Evolutionary conservation across 2,329 filamentous ascomycete species (phyloP), one percentile per base, ranked within the genome.

Genomic region (Fusarium chaquense): DNA sequence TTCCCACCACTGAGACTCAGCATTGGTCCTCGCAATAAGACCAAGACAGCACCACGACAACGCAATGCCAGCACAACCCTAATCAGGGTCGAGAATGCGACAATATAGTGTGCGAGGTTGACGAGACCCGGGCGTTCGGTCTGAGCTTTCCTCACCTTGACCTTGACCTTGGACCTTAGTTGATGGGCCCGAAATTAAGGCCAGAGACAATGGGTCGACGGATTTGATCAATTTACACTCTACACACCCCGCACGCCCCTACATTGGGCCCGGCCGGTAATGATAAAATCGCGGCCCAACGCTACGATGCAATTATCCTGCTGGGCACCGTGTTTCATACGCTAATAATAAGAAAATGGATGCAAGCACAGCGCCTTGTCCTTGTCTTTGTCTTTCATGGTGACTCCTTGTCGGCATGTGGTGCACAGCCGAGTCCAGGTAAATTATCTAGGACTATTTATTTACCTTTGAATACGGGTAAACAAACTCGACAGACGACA

Each of bases 281-380:
- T 74, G 69, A 69, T 61, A 62, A 73, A 70, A 69, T 74, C 62
- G 67, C 70, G 70, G 70, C 72, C 72, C 72, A 74, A 74, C 72
- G 60, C 58, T 47, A 69, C 64, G 54, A 70, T 50, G 59, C 60
- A 65, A 73, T 73, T 64, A 60, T 63, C 65, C 58, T 73, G 70
- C 65, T 71, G 62, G 62, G 67, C 72, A 72, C 67, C 72, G 69
- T 73, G 71, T 73, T 74, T 73, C 71, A 69, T 70, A 74, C 65
- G 66, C 72, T 73, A 73, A 73, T 70, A 70, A 70, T 60, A 64
- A 70, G 58, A 65, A 71, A 73, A 68, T 58, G 63, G 57, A 45
- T 54, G 38, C 47, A 50, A 55, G 50, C 57, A 41, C 59, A 49
- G 50, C 50, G 58, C 60, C 61, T 62, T 53, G 56, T 65, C 70